A percentile compares a stretch with the other conserved stretches of the same genome.
Conservation (phyloP, 2,329 filamentous ascomycete species). For the Diaporthe amygdali region DNA sequence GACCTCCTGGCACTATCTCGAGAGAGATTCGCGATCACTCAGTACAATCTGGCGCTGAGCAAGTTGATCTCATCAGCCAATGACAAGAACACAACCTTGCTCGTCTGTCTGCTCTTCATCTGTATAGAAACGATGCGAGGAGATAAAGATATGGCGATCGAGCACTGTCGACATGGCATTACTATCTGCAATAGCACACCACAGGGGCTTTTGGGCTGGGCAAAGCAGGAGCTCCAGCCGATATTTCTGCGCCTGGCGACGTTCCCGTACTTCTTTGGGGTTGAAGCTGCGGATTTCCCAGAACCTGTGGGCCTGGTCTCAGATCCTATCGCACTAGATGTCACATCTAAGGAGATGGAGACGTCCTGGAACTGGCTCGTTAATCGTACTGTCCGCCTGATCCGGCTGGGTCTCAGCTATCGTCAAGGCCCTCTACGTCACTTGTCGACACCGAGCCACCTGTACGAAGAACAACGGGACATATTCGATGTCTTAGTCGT, state of each 20-base stretch:
- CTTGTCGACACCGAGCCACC: neutral
- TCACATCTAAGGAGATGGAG: neutral
- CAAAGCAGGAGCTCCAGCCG: conserved; percentile 45
- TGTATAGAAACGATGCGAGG: conserved; percentile 55
- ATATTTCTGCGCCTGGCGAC: conserved; percentile 50
- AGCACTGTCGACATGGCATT: conserved; percentile 37
- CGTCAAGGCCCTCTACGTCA: conserved; percentile 3
- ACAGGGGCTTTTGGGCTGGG: conserved; percentile 18
- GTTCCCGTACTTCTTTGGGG: conserved; percentile 39
- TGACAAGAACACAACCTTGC: conserved; percentile 41
- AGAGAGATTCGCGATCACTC: conserved; percentile 43
- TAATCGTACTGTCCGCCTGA: conserved; percentile 20
- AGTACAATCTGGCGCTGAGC: conserved; percentile 56
- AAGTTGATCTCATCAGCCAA: conserved; percentile 43
- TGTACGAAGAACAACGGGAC: conserved; percentile 13
- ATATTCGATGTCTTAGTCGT: neutral
- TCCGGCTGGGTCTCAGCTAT: conserved; percentile 16
- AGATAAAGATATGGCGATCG: conserved; percentile 43
- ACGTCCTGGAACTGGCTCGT: conserved; percentile 19
- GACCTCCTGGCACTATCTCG: conserved; percentile 30
- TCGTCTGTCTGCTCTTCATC: conserved; percentile 55
- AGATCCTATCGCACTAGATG: neutral
- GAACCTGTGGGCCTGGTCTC: conserved; percentile 8
- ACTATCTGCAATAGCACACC: conserved; percentile 27
- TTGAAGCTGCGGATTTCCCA: conserved; percentile 14